Evolutionary conservation across 768 basidiomycete species (phyloP).

Genomic region (Cystobasidium ongulense): DNA sequence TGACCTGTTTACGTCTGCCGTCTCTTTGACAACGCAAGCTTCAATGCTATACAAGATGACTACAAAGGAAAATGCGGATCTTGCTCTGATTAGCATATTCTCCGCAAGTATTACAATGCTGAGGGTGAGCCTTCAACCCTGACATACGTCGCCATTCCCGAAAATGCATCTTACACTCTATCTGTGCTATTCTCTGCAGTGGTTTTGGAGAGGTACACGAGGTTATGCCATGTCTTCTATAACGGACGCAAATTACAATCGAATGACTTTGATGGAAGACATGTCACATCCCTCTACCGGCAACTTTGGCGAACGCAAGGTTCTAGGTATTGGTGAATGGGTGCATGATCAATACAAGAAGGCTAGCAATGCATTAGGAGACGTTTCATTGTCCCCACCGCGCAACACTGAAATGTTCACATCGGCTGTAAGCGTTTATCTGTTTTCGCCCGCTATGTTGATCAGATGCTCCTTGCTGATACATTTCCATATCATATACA

Average conservation of each 20-base stretch:
- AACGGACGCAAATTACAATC: slow-evolving; percentile 15
- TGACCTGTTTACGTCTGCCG: slow-evolving; percentile 7
- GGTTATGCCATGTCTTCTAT: neutral
- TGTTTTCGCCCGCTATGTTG: too few species aligned
- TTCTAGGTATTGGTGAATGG: slow-evolving; percentile 24
- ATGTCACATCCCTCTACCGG: slow-evolving; percentile 6
- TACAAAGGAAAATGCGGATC: slow-evolving; percentile 6
- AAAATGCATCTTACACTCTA: neutral
- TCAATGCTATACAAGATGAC: slow-evolving; percentile 23
- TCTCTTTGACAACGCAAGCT: slow-evolving; percentile 3
- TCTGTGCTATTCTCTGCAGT: neutral
- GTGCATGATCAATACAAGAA: slow-evolving; percentile 16
- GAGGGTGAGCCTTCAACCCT: neutral
- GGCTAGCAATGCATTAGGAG: slow-evolving; percentile 14
- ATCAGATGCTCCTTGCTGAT: too few species aligned
- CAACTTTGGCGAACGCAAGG: slow-evolving; percentile 20
- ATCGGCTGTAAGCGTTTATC: slow-evolving; percentile 1
- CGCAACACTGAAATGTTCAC: neutral
- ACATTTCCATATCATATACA: neutral
- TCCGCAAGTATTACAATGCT: neutral
- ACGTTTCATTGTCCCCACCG: slow-evolving; percentile 15
- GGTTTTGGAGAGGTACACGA: neutral
- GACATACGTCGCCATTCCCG: neutral
- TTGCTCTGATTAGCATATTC: slow-evolving; percentile 7
- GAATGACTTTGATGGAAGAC: slow-evolving; percentile 15